phyloP scores from a whole-genome alignment of 768 basidiomycete species.

The Exsudoporus frostii region DNA sequence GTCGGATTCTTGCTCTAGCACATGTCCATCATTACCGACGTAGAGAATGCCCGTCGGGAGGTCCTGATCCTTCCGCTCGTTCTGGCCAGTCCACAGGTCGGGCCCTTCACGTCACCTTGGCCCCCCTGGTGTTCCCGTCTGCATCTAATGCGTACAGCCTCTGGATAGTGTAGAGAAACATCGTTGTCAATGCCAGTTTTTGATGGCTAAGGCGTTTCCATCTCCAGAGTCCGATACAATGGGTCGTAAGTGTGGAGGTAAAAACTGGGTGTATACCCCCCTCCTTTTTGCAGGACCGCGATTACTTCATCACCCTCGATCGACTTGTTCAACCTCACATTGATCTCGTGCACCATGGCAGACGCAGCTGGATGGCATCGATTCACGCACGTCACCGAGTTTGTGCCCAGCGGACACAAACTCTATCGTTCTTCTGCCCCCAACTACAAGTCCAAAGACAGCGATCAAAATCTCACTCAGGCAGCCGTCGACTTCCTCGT shows the following conservation, averaged over 20 bases:
- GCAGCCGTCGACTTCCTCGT: constrained; percentile 15
- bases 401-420: constrained; percentile 9
- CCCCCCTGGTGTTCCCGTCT: too few species aligned
- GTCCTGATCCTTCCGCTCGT: not conserved
- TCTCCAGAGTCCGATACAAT: not conserved
- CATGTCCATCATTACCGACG: not conserved
- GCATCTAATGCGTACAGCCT: not conserved
- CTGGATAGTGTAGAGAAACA: too few species aligned
- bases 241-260: not conserved
- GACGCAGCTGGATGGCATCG: constrained; percentile 14
- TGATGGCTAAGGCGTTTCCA: not conserved
- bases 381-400: constrained; percentile 12
- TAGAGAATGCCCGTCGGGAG: not conserved
- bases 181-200: not conserved
- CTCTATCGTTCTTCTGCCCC: constrained; percentile 25
- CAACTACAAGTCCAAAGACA: constrained; percentile 7
- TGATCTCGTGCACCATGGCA: not conserved
- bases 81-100: not conserved
- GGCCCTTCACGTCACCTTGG: not conserved
- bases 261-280: not conserved
- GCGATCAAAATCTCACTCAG: constrained; percentile 14
- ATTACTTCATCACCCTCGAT: not conserved
- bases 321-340: not conserved
- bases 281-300: not conserved
- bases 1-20: not conserved